Percentiles rank a stretch among this genome's conserved stretches.
Evolutionary conservation across 495 filamentous ascomycete species (phyloP).

Genomic region (Parathielavia hyrcaniae): DNA sequence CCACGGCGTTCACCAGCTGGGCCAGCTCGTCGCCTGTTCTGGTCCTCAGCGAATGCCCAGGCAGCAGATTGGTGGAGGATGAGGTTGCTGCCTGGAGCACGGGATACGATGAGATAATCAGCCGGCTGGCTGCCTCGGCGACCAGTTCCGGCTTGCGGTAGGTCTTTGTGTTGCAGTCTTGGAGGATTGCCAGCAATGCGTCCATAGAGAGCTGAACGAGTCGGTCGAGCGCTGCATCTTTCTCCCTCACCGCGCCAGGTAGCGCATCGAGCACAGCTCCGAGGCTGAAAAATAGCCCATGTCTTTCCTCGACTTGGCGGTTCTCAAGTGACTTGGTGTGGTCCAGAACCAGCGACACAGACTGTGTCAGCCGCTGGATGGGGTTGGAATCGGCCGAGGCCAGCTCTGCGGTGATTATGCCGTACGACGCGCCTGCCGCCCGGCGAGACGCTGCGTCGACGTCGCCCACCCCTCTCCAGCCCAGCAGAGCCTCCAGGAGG

Average conservation of each 20-base stretch:
- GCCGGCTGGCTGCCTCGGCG: constrained; percentile 55
- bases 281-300: constrained; percentile 61
- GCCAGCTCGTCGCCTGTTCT: constrained; percentile 18
- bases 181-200: constrained; percentile 31
- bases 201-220: constrained; percentile 18
- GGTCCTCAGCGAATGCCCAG: constrained; percentile 20
- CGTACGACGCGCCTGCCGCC: constrained; percentile 63
- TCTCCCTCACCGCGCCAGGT: constrained; percentile 17
- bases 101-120: constrained; percentile 46
- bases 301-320: constrained; percentile 59
- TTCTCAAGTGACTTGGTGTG: constrained; percentile 45
- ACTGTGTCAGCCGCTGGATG: constrained; percentile 26
- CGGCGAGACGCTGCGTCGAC: constrained; percentile 65
- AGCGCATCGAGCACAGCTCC: constrained; percentile 42
- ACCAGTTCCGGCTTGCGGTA: constrained; percentile 63
- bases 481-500: constrained; percentile 63
- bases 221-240: background rate
- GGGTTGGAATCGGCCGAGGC: constrained; percentile 19
- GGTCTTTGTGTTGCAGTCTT: constrained; percentile 33
- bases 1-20: constrained; percentile 16
- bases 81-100: constrained; percentile 30
- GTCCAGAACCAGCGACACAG: constrained; percentile 35
- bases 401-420: constrained; percentile 47
- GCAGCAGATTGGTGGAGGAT: constrained; percentile 11
- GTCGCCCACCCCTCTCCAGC: constrained; percentile 81